These are phyloP conservation scores for Exobasidium rhododendri DNA, from an alignment of 1,284 basidiomycete species.

Conservation along the genomic window DNA sequence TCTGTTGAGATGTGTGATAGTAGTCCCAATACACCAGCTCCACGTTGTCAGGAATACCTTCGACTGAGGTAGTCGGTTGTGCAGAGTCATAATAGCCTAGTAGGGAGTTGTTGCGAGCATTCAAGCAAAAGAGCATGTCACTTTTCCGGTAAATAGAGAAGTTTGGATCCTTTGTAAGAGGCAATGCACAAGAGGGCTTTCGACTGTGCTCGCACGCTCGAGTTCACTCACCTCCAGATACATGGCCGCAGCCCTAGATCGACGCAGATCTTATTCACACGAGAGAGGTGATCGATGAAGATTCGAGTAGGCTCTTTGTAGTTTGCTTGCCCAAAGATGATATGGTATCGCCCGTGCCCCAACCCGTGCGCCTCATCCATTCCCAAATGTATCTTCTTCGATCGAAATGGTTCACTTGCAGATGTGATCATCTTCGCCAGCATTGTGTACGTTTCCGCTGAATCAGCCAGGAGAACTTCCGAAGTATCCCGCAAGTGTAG, in stretches of 20 bases:
- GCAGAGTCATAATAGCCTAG: constrained; percentile 51
- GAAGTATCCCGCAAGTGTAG: constrained; percentile 53
- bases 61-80: constrained; percentile 13
- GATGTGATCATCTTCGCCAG: constrained; percentile 18
- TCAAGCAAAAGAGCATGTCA: constrained; percentile 55
- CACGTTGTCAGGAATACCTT: constrained; percentile 45
- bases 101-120: constrained; percentile 54
- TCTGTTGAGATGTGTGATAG: constrained; percentile 44
- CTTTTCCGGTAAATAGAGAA: constrained; percentile 4
- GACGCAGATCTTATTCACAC: constrained; percentile 53
- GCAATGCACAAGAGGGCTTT: too few relatives aligned
- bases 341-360: constrained; percentile 53
- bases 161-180: neutral
- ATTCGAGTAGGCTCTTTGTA: constrained; percentile 50
- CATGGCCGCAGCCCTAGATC: constrained; percentile 46
- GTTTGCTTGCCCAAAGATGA: constrained; percentile 46
- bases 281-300: constrained; percentile 38
- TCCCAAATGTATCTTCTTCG: constrained; percentile 51
- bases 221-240: constrained; percentile 54
- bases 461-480: constrained; percentile 54
- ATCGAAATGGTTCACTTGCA: constrained; percentile 49
- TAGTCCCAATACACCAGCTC: constrained; percentile 52
- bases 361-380: constrained; percentile 56
- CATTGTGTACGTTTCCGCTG: constrained; percentile 35
- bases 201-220: too few relatives aligned